Percentiles rank a stretch among this genome's conserved stretches.
Conservation (phyloP, 192 early-diverging fungal genomes). For the Pilobolus umbonatus region DNA sequence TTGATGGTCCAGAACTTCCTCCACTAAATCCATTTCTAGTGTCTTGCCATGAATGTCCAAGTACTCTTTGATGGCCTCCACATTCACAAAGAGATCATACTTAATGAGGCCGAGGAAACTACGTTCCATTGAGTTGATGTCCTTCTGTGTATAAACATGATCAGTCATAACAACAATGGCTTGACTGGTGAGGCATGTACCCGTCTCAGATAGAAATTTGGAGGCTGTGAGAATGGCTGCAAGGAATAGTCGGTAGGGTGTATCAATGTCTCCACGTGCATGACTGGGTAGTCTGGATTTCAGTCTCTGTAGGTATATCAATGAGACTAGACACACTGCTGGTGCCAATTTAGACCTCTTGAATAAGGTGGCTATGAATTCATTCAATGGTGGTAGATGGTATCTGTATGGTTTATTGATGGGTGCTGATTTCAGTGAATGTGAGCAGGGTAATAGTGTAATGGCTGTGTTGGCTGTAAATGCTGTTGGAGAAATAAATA, state of each 20-base stretch:
- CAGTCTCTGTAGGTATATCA: conserved; percentile 69
- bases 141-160: conserved; percentile 47
- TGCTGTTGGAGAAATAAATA: conserved; percentile 2
- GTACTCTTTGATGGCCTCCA: conserved; percentile 41
- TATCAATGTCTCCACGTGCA: conserved; percentile 64
- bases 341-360: conserved; percentile 24
- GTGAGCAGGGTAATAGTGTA: conserved; percentile 26
- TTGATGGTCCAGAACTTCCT: conserved; percentile 28
- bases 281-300: conserved; percentile 54
- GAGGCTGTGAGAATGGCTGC: conserved; percentile 63
- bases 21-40: conserved; percentile 33
- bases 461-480: conserved; percentile 31
- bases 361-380: conserved; percentile 35
- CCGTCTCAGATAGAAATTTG: conserved; percentile 56
- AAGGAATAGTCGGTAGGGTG: conserved; percentile 69
- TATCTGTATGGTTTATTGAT: conserved; percentile 3
- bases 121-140: conserved; percentile 56
- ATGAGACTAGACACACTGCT: conserved; percentile 46
- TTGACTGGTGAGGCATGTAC: conserved; percentile 34
- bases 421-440: conserved; percentile 16
- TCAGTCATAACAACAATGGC: conserved; percentile 39
- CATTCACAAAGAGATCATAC: conserved; percentile 49
- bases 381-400: conserved; percentile 26
- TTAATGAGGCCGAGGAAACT: conserved; percentile 52
- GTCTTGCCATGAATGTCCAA: conserved; percentile 31